Base-by-base conservation (phyloP, 441 rosid genomes). In the Populus tomentosa region DNA sequence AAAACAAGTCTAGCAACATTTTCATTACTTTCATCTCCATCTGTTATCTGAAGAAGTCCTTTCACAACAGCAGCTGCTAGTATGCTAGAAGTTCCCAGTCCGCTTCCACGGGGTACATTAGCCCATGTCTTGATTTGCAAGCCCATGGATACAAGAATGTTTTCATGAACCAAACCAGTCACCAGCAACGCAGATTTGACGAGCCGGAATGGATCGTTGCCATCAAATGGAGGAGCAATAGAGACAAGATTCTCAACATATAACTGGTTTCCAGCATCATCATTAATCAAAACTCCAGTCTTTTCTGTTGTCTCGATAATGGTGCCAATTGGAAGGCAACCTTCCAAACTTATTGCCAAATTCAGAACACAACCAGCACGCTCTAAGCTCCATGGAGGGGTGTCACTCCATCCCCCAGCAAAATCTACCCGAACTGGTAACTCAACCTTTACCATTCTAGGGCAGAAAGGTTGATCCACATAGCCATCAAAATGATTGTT, bases 351-450 rank as follows among this genome's bases (percentile, higher is more conserved):
- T 82, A 95, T 84, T 75, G 98, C 97, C 97, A 95, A 91, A 81
- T 94, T 95, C 69, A 94, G 87, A 83, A 95, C 98, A 74, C 87
- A 90, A 23, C 98, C 98, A 68, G 94, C 90, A 76, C 99, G 97
- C 86, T 95, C 98, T 83, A 95, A 82, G 84, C 98, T 93, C 97
- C 99, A 93, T 40, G 98, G 99, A 79, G 98, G 99, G 80, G 99
- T 95, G 74, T 94, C 99, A 78, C 97, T 95, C 99, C 98, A 95
- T 69, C 99, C 98, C 69, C 99, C 98, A 59, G 88, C 98, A 89
- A 95, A 94, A 80, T 95, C 97, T 73, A 94, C 92, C 26, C 94
- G 97, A 80, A 95, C 97, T 16, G 97, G 99, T 81, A 95, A 87
- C 82, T 93, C 97, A 42, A 91, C 90, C 80, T 87, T 90, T 65